These are phyloP conservation scores for Mrakiaceae sp. DNA, from an alignment of 1,284 basidiomycete species.

Conservation along the genomic window DNA sequence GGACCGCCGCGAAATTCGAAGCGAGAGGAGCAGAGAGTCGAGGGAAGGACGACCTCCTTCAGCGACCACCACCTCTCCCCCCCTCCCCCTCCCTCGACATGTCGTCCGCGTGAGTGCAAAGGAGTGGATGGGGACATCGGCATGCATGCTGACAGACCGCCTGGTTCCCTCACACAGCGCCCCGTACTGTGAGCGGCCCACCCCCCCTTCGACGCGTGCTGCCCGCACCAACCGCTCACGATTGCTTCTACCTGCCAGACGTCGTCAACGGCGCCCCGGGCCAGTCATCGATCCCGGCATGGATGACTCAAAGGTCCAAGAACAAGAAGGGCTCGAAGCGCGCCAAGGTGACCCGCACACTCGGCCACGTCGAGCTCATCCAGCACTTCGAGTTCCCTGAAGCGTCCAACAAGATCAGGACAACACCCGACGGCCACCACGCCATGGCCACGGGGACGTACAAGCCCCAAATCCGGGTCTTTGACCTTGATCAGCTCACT, in stretches of 20 bases:
- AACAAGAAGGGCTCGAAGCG: constrained; percentile 29
- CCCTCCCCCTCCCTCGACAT: no score
- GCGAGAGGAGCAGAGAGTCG: no score
- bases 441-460: constrained; percentile 92
- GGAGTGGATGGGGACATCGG: no score
- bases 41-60: no score
- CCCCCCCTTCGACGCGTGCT: no score
- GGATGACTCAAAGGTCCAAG: constrained; percentile 18
- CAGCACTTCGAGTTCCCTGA: constrained; percentile 97
- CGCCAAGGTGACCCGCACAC: constrained; percentile 31
- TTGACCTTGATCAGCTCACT: constrained; percentile 86
- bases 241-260: not conserved
- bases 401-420: constrained; percentile 81
- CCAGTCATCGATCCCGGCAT: constrained; percentile 16
- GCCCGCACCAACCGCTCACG: no score
- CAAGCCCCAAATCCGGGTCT: constrained; percentile 94
- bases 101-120: no score
- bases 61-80: no score
- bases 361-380: constrained; percentile 60
- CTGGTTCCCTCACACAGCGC: no score
- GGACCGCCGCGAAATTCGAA: no score
- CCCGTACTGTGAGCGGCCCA: no score
- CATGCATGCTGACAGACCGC: no score
- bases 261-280: constrained; percentile 18
- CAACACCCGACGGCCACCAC: constrained; percentile 83